phyloP scores from a whole-genome alignment of 2,329 filamentous ascomycete species.

The Coniochaeta ligniaria region DNA sequence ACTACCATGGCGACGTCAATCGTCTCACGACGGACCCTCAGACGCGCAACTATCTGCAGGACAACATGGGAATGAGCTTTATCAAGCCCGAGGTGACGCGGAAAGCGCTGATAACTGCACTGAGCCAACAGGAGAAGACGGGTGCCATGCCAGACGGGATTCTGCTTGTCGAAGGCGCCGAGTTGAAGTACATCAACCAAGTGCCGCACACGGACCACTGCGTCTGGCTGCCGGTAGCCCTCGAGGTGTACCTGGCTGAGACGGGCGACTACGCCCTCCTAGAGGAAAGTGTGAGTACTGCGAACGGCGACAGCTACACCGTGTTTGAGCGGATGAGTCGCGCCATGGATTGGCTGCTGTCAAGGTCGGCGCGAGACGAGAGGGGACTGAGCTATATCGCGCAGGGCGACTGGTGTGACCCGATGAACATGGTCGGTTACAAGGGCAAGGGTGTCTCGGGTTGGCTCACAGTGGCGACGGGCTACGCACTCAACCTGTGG shows the following conservation, averaged over 20 bases:
- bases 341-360: conserved; percentile 51
- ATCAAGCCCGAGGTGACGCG: conserved; percentile 43
- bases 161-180: conserved; percentile 42
- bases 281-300: conserved; percentile 31
- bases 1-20: conserved; percentile 53
- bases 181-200: conserved; percentile 55
- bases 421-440: conserved; percentile 56
- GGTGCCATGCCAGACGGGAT: conserved; percentile 55
- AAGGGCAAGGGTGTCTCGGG: conserved; percentile 50
- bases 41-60: conserved; percentile 52
- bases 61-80: conserved; percentile 55
- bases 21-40: conserved; percentile 51
- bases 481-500: conserved; percentile 45
- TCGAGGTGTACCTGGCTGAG: conserved; percentile 48
- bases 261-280: conserved; percentile 46
- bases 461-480: conserved; percentile 50
- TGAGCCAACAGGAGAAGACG: conserved; percentile 44
- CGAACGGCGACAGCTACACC: conserved; percentile 36
- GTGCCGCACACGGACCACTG: conserved; percentile 54
- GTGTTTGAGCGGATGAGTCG: conserved; percentile 47
- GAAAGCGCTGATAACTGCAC: conserved; percentile 37
- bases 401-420: conserved; percentile 54
- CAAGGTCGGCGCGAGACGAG: conserved; percentile 33
- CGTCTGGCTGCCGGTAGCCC: conserved; percentile 47
- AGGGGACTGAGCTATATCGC: conserved; percentile 50